Conservation (phyloP, 179 eudicot species). For the Camellia oleifera region DNA sequence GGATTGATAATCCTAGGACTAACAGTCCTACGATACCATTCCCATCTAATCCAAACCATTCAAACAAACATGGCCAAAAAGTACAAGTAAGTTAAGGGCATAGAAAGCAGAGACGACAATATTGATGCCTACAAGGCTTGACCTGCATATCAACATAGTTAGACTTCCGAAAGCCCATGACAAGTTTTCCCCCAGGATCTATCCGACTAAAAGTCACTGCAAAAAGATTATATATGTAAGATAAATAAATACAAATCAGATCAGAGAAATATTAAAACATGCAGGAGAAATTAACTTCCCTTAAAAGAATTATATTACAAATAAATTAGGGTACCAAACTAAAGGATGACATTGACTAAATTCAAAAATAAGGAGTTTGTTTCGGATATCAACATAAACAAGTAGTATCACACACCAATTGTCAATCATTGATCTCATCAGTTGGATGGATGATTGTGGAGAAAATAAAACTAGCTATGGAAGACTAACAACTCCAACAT, state of each 20-base stretch:
- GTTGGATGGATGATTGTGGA: not conserved
- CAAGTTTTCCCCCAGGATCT: constrained; percentile 92
- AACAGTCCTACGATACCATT: no score
- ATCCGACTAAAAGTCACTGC: constrained; percentile 94
- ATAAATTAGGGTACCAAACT: not conserved
- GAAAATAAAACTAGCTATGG: not conserved
- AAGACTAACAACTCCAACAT: not conserved
- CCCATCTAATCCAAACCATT: no score
- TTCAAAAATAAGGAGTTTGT: not conserved
- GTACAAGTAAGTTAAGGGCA: constrained; percentile 8
- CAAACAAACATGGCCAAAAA: not conserved
- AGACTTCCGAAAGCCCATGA: constrained; percentile 91
- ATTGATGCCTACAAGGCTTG: constrained; percentile 19
- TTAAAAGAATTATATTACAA: not conserved
- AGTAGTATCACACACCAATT: not conserved
- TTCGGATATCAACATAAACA: constrained; percentile 1
- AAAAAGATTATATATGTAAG: constrained; percentile 7
- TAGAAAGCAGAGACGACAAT: not conserved
- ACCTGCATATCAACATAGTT: constrained; percentile 66
- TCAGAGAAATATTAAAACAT: not conserved
- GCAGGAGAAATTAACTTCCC: not conserved
- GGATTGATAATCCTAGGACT: no score
- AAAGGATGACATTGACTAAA: not conserved
- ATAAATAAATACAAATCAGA: not conserved
- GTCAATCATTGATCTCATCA: not conserved